Conservation (phyloP, 2,329 filamentous ascomycete genomes). For the Ophiostoma quercus region DNA sequence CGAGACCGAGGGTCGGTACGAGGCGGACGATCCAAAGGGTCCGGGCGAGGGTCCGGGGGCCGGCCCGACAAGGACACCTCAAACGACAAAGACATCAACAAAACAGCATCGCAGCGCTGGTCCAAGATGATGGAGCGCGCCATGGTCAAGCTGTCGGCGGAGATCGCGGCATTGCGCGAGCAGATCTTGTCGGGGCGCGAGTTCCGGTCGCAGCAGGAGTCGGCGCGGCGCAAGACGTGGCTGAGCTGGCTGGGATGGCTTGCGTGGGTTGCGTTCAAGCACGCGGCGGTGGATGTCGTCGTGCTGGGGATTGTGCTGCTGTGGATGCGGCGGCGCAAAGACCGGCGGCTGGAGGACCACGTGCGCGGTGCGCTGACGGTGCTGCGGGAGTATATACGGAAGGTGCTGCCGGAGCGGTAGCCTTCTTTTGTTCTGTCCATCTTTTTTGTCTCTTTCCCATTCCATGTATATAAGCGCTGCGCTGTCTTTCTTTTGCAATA, state of each 20-base stretch:
- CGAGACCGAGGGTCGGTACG: background rate
- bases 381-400: constrained; percentile 54
- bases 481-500: background rate
- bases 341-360: constrained; percentile 67
- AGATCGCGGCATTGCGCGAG: constrained; percentile 86
- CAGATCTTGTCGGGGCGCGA: constrained; percentile 76
- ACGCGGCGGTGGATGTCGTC: constrained; percentile 66
- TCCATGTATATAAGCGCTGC: background rate
- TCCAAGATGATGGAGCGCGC: constrained; percentile 77
- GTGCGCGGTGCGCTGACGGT: constrained; percentile 58
- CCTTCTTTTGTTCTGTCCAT: background rate
- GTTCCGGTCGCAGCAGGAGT: constrained; percentile 60
- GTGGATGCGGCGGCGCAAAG: constrained; percentile 67
- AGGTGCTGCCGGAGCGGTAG: constrained; percentile 44
- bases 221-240: constrained; percentile 37
- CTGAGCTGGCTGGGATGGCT: constrained; percentile 61
- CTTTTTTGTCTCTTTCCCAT: background rate
- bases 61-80: background rate
- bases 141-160: constrained; percentile 82
- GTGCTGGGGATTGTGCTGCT: constrained; percentile 61
- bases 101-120: constrained; percentile 46
- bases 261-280: constrained; percentile 64
- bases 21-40: background rate
- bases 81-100: background rate
- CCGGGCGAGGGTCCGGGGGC: background rate